A percentile compares a stretch with the other conserved stretches of the same genome.
phyloP scores from a whole-genome alignment of 2,329 filamentous ascomycete genomes.

The Penicillium aurantiogriseum region DNA sequence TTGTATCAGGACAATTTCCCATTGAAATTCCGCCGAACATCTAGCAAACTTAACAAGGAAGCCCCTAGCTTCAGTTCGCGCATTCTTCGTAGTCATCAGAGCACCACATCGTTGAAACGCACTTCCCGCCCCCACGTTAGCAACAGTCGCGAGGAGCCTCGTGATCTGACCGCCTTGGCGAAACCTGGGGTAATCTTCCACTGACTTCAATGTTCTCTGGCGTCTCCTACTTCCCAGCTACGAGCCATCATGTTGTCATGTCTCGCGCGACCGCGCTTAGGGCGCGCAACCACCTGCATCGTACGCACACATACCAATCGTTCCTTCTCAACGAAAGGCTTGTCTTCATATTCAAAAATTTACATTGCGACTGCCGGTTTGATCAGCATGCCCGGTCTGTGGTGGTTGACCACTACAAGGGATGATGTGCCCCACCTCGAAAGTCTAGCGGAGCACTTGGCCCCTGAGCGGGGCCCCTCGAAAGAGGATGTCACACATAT shows the following conservation, averaged over 20 bases:
- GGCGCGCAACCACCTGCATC: constrained; percentile 5
- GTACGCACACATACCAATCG: constrained; percentile 6
- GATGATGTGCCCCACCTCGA: constrained; percentile 22
- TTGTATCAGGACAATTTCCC: constrained; percentile 40
- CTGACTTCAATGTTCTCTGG: neutral
- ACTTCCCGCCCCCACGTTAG: constrained; percentile 47
- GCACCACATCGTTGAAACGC: constrained; percentile 45
- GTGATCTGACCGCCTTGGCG: neutral
- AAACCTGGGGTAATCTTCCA: neutral
- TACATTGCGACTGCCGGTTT: constrained; percentile 14
- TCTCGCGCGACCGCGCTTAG: constrained; percentile 1
- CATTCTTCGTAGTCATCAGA: constrained; percentile 45
- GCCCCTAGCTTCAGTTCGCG: constrained; percentile 43
- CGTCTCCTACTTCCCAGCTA: neutral
- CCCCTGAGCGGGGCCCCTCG: constrained; percentile 13
- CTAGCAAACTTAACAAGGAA: constrained; percentile 47
- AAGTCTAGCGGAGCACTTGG: constrained; percentile 9
- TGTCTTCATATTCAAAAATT: constrained; percentile 8
- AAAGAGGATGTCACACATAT: constrained; percentile 23
- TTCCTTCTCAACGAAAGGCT: constrained; percentile 12
- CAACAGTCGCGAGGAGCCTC: constrained; percentile 34
- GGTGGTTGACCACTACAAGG: constrained; percentile 17
- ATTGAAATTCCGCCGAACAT: constrained; percentile 42
- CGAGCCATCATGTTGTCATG: neutral
- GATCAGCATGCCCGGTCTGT: constrained; percentile 17